A percentile compares a stretch with the other conserved stretches of the same genome.
Evolutionary conservation across 805 yeast species (phyloP).

Genomic region (Ogataea minuta): DNA sequence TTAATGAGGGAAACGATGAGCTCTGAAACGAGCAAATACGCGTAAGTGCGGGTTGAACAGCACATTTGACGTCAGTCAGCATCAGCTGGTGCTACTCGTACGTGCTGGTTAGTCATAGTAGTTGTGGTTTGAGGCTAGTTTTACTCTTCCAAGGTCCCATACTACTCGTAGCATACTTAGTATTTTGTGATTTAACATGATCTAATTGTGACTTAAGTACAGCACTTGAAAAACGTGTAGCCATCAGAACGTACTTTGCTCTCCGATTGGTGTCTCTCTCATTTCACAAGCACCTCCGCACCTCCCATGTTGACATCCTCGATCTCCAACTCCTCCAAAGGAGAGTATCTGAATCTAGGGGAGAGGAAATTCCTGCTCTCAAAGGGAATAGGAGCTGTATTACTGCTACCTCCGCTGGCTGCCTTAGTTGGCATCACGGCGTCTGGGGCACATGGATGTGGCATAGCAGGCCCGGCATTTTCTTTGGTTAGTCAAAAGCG

Average conservation of each 20-base stretch:
- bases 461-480: conserved; percentile 20
- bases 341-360: conserved; percentile 64
- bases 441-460: conserved; percentile 41
- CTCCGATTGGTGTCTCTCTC: not conserved
- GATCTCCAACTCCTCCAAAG: conserved; percentile 64
- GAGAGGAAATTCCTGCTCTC: conserved; percentile 68
- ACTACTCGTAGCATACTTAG: too few relatives aligned
- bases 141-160: too few relatives aligned
- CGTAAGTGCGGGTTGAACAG: too few relatives aligned
- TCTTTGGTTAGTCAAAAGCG: conserved; percentile 13
- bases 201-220: too few relatives aligned
- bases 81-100: too few relatives aligned
- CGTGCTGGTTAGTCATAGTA: too few relatives aligned
- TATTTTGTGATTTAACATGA: too few relatives aligned
- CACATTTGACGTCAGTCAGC: too few relatives aligned
- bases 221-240: not conserved
- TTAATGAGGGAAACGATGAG: not conserved
- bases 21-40: too few relatives aligned
- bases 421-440: conserved; percentile 29
- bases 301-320: conserved; percentile 84
- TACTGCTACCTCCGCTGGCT: conserved; percentile 2
- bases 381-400: conserved; percentile 22
- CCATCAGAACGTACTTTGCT: not conserved
- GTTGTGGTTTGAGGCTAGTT: too few relatives aligned
- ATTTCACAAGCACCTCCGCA: conserved; percentile 51